Conservation (phyloP, 108 stramenopile genomes). For the Pseudonitzschia multistriata region DNA sequence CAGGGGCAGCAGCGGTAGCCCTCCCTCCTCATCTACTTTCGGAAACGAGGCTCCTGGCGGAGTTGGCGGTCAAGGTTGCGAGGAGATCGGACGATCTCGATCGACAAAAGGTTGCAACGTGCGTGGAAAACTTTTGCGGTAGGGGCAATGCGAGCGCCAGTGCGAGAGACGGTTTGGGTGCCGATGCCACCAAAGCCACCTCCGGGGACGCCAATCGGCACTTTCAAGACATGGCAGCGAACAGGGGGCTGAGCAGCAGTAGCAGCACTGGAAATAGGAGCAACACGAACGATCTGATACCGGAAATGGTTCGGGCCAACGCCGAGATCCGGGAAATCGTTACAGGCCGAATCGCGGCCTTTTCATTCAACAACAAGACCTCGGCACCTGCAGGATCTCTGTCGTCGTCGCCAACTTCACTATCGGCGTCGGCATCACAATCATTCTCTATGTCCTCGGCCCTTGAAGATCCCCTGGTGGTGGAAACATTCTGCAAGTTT, state of each 20-base stretch:
- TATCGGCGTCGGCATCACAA: background rate
- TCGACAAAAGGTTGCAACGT: constrained; percentile 51
- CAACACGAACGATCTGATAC: constrained; percentile 4
- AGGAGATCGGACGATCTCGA: constrained; percentile 59
- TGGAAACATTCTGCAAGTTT: constrained; percentile 70
- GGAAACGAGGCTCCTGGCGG: constrained; percentile 41
- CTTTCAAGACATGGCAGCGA: no score
- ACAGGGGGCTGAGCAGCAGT: no score
- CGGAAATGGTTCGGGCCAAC: constrained; percentile 52
- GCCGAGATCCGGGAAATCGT: constrained; percentile 70
- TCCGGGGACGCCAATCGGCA: background rate
- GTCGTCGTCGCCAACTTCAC: background rate
- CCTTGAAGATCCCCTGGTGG: constrained; percentile 63
- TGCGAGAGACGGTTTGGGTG: background rate
- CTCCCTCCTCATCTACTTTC: background rate
- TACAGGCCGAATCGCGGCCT: constrained; percentile 76
- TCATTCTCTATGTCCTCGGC: no score
- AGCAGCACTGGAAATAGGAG: background rate
- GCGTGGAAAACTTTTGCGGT: constrained; percentile 55
- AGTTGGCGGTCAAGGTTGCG: constrained; percentile 65
- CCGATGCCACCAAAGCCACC: background rate
- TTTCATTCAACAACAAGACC: constrained; percentile 55
- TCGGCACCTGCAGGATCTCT: background rate
- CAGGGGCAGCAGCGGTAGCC: constrained; percentile 12
- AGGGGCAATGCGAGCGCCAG: background rate